Conservation (phyloP, 345 rosid genomes). For the Chamaenerion angustifolium region DNA sequence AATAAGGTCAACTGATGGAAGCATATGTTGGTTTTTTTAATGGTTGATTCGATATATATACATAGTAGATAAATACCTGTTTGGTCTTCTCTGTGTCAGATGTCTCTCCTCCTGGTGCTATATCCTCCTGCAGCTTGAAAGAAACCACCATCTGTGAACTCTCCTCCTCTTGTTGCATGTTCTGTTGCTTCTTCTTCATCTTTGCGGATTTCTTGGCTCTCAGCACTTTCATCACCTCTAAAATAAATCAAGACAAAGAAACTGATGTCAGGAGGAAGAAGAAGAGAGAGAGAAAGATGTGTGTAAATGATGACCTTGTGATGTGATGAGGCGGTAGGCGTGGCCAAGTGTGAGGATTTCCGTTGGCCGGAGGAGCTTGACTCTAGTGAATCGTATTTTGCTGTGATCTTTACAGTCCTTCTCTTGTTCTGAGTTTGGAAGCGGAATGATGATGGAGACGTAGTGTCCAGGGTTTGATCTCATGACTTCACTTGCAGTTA, state of each 20-base stretch:
- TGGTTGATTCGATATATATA: too few relatives aligned
- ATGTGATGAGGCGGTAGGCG: constrained; percentile 84
- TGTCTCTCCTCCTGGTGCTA: constrained; percentile 3
- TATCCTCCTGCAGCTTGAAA: constrained; percentile 1
- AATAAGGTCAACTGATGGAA: too few relatives aligned
- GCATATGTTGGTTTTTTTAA: too few relatives aligned
- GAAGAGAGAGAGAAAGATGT: neutral
- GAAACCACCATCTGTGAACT: constrained; percentile 7
- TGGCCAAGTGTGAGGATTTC: constrained; percentile 85
- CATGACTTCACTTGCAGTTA: constrained; percentile 67
- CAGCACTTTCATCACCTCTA: constrained; percentile 84
- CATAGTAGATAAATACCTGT: constrained; percentile 8
- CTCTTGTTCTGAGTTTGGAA: constrained; percentile 23
- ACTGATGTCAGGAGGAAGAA: too few relatives aligned
- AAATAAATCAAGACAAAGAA: neutral
- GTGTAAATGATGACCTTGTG: constrained; percentile 38
- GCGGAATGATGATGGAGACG: constrained; percentile 80
- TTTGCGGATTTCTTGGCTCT: constrained; percentile 69
- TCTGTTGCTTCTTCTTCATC: constrained; percentile 43
- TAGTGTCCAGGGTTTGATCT: constrained; percentile 76
- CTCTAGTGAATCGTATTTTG: constrained; percentile 54
- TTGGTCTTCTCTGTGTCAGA: constrained; percentile 8
- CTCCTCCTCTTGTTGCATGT: constrained; percentile 24
- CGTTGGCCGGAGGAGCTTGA: constrained; percentile 75
- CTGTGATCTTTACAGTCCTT: constrained; percentile 8